Evolutionary conservation across 108 stramenopile genomes (phyloP).

Genomic region (Cyclostephanos invisitatus): DNA sequence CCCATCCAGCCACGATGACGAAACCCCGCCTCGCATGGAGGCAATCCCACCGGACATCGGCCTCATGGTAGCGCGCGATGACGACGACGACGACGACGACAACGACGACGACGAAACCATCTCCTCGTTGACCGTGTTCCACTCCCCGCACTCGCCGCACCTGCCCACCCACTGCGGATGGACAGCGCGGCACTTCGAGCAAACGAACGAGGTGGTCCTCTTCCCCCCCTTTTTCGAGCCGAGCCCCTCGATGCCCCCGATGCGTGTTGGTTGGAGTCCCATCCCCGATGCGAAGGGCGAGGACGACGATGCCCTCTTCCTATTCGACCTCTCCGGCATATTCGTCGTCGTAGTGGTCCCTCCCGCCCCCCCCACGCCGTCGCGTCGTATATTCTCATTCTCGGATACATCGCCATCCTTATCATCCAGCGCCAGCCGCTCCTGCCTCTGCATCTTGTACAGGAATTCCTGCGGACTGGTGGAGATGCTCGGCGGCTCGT

Average conservation of each 20-base stretch:
- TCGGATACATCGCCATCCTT: background rate
- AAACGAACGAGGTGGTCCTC: constrained; percentile 55
- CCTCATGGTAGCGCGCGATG: constrained; percentile 38
- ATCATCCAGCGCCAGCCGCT: no score
- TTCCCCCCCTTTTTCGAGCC: background rate
- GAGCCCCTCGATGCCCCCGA: background rate
- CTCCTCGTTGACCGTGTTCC: constrained; percentile 91
- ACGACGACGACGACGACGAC: no score
- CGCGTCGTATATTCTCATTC: background rate
- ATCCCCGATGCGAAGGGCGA: background rate
- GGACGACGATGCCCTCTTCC: constrained; percentile 52
- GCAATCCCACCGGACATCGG: background rate
- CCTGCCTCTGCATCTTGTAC: constrained; percentile 17
- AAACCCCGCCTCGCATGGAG: background rate
- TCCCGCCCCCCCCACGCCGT: background rate
- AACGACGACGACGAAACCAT: no score
- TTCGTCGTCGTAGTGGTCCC: background rate
- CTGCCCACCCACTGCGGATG: constrained; percentile 92
- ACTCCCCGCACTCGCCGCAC: constrained; percentile 89
- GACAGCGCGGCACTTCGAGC: constrained; percentile 87
- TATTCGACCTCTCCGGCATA: constrained; percentile 30
- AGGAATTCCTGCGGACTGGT: constrained; percentile 41
- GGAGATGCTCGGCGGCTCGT: constrained; percentile 58
- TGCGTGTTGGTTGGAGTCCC: background rate
- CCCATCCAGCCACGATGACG: constrained; percentile 72